Conservation (phyloP, 2,329 filamentous ascomycete genomes). For the Fusarium foetens region DNA sequence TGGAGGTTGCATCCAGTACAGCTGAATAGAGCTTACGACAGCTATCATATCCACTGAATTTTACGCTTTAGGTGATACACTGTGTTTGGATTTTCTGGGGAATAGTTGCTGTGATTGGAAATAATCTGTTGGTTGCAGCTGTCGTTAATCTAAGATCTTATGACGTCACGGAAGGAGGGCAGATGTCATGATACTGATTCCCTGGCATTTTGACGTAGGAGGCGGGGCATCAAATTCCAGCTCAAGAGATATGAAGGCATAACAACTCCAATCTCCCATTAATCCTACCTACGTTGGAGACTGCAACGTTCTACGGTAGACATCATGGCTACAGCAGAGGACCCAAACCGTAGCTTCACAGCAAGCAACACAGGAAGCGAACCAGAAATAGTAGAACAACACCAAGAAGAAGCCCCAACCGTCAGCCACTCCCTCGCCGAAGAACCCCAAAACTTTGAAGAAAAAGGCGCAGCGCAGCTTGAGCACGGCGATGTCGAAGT, state of each 20-base stretch:
- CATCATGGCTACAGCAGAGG: constrained; percentile 20
- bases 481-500: constrained; percentile 65
- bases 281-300: too few species aligned
- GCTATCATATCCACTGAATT: not conserved
- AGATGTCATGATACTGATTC: constrained; percentile 24
- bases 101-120: not conserved
- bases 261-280: not conserved
- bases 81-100: not conserved
- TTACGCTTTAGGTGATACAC: not conserved
- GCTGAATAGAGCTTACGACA: constrained; percentile 1
- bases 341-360: constrained; percentile 30
- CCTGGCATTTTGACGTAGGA: constrained; percentile 35
- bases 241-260: not conserved
- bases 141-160: constrained; percentile 13
- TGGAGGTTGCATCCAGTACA: not conserved
- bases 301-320: not conserved
- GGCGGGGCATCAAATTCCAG: constrained; percentile 34
- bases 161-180: constrained; percentile 23
- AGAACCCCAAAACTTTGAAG: constrained; percentile 45
- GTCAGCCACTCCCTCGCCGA: constrained; percentile 52
- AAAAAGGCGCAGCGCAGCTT: constrained; percentile 58
- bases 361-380: constrained; percentile 37
- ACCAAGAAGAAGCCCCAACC: constrained; percentile 48
- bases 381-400: constrained; percentile 44
- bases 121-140: constrained; percentile 2